These are phyloP conservation scores for Lachancea thermotolerans DNA, from an alignment of 805 yeast species.

Conservation along the genomic window DNA sequence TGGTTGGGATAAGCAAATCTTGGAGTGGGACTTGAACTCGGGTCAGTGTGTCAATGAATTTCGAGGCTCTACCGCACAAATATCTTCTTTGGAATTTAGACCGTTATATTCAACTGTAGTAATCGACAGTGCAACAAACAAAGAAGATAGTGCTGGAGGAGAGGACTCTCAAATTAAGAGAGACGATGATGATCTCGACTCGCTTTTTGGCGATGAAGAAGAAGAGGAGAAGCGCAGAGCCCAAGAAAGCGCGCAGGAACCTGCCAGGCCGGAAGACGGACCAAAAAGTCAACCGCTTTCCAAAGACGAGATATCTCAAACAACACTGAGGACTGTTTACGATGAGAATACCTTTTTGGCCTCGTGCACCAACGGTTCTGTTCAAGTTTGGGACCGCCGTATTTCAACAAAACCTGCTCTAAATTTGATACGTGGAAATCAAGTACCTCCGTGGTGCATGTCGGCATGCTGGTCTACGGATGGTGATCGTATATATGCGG, in stretches of 20 bases:
- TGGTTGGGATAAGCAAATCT: conserved; percentile 78
- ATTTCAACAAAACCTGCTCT: conserved; percentile 34
- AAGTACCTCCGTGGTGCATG: conserved; percentile 92
- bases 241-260: conserved; percentile 8
- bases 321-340: conserved; percentile 21
- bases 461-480: conserved; percentile 80
- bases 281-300: conserved; percentile 6
- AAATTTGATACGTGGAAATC: conserved; percentile 47
- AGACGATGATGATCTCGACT: conserved; percentile 44
- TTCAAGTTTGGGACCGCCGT: conserved; percentile 80
- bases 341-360: conserved; percentile 59
- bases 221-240: conserved; percentile 29
- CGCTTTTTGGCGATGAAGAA: conserved; percentile 54
- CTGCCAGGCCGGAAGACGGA: not conserved
- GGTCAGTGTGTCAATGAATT: conserved; percentile 49
- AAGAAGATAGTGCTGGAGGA: conserved; percentile 25
- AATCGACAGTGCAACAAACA: conserved; percentile 22
- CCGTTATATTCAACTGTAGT: conserved; percentile 47
- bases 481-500: conserved; percentile 75
- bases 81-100: conserved; percentile 67
- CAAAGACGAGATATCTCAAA: conserved; percentile 21
- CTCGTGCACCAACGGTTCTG: conserved; percentile 75
- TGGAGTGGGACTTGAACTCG: conserved; percentile 80
- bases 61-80: conserved; percentile 63
- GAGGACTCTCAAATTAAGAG: conserved; percentile 22